Conservation (phyloP, 257 asterid genomes). For the Salvia miltiorrhiza region DNA sequence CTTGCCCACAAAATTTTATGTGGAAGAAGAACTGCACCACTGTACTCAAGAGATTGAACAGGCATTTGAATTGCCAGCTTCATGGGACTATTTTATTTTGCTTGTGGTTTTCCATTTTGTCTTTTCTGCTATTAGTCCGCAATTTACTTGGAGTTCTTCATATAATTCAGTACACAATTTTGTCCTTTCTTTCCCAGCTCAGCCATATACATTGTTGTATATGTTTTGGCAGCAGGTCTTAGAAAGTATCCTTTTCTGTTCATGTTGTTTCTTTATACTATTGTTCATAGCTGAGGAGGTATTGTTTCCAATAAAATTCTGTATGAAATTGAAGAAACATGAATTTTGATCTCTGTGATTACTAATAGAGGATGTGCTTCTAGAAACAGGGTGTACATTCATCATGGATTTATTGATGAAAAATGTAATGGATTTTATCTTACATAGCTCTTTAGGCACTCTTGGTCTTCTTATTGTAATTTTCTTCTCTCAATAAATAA, state of each 20-base stretch:
- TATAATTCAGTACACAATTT: neutral
- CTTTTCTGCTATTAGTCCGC: neutral
- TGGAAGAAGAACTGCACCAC: neutral
- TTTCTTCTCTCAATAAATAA: too few species aligned
- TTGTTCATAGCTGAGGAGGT: neutral
- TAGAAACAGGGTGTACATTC: neutral
- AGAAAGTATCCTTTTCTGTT: neutral
- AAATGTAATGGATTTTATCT: too few species aligned
- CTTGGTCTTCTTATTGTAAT: too few species aligned
- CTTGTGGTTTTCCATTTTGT: neutral
- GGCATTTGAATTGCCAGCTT: neutral
- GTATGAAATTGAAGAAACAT: neutral
- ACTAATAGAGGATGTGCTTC: neutral
- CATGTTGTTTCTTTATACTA: neutral
- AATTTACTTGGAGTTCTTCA: neutral
- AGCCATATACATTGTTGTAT: neutral
- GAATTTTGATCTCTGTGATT: neutral
- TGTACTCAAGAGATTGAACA: neutral
- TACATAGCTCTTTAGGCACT: too few species aligned
- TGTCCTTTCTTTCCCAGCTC: neutral
- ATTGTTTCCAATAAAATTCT: neutral
- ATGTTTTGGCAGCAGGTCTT: neutral
- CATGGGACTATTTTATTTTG: neutral
- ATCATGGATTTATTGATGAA: neutral
- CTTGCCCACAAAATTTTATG: neutral